Base-by-base conservation (phyloP, 192 early-diverging fungal species). In the Glomus cerebriforme region DNA sequence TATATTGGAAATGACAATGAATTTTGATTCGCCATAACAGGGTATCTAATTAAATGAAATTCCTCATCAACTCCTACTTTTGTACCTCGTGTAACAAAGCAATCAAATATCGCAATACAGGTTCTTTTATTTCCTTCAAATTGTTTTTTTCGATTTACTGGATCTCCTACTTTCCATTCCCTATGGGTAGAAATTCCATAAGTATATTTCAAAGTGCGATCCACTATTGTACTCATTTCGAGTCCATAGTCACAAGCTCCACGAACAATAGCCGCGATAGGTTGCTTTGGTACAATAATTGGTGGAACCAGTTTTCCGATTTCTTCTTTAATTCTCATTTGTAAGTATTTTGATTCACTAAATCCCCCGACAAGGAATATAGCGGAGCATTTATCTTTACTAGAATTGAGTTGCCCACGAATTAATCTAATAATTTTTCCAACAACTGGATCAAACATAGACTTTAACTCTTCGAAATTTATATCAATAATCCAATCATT, bases 331-430 rank as follows among this genome's bases (percentile, higher is more conserved):
- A 89, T 72, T 39, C 73, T 62, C 4, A 79, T 58, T 64, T 82
- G 81, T 10, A 89, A 59, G 43, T 87, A 87, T 35, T 35, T 35
- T 35, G 86, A 87, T 59, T 84, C 82, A 29, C 88, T 86, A 71
- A 87, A 87, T 60, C 88, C 88, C 15, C 88, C 88, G 10, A 88
- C 87, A 73, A 88, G 64, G 77, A 88, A 88, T 26, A 86, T 84
- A 12, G 84, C 83, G 24, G 82, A 75, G 5, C 84, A 73, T 22
- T 58, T 70, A 15, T 71, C 70, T 47, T 81, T 77, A 7, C 78
- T 63, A 60, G 83, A 82, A 3, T 70, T 68, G 29, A 88, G 71
- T 59, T 88, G 87, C 43, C 82, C 66, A 65, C 82, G 69, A 17
- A 88, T 86, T 15, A 87, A 59, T 10, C 77, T 60, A 1, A 85